Evolutionary conservation across 2,329 filamentous ascomycete genomes (phyloP).

Genomic region (Daldinia sp.): DNA sequence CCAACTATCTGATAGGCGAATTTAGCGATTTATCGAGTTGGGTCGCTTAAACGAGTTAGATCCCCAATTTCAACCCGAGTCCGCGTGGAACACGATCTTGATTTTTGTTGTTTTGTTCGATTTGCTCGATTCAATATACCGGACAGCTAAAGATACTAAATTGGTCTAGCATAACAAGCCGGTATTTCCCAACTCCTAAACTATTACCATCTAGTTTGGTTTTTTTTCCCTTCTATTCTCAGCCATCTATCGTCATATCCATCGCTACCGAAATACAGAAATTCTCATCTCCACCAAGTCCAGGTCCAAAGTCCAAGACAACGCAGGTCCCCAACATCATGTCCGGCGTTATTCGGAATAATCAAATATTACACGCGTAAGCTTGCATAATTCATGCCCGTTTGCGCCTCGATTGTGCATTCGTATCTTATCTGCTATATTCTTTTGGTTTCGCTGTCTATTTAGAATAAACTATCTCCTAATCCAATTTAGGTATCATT

Average conservation of each 20-base stretch:
- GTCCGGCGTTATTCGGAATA: conserved; percentile 39
- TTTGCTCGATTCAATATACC: conserved; percentile 11
- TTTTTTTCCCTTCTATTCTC: background rate
- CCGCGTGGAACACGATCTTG: conserved; percentile 6
- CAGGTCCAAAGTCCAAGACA: background rate
- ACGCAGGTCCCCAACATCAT: conserved; percentile 45
- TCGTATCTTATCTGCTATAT: conserved; percentile 31
- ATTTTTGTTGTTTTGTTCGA: background rate
- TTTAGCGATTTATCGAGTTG: conserved; percentile 30
- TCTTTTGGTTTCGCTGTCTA: background rate
- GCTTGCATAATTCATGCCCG: conserved; percentile 36
- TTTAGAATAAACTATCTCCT: background rate
- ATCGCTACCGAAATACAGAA: conserved; percentile 7
- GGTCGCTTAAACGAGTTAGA: conserved; percentile 21
- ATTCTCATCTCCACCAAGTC: conserved; percentile 24
- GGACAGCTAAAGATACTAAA: background rate
- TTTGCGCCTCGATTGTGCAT: conserved; percentile 18
- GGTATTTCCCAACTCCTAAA: background rate
- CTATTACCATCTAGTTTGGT: conserved; percentile 1
- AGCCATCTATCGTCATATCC: conserved; percentile 4
- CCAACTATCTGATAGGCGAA: conserved; percentile 15
- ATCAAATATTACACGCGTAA: conserved; percentile 32
- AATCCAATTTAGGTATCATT: background rate
- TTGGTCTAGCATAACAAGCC: background rate
- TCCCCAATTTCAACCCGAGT: conserved; percentile 13